Base-by-base conservation (phyloP, 1,284 basidiomycete genomes). In the Thecaphora frezii region DNA sequence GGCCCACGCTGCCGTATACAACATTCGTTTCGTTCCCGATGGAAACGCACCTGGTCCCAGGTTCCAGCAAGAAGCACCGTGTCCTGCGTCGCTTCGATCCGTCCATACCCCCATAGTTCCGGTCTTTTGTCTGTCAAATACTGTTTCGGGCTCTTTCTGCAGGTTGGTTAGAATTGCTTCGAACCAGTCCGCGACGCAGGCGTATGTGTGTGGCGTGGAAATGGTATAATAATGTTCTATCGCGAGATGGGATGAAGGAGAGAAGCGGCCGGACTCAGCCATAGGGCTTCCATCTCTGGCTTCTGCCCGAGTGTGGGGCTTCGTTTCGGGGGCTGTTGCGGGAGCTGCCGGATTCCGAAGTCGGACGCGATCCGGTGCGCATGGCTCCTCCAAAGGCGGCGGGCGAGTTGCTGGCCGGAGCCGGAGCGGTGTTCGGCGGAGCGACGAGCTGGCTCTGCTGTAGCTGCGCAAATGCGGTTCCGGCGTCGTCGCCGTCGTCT, bases 231-330 rank as follows among this genome's bases (percentile, higher is more conserved):
- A 9, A 40, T 7, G n/a, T 7, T 24, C 40, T 41, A 24, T 39
- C 21, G 21, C 19, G 38, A n/a, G 18, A 18, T 7, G n/a, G n/a
- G n/a, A 40, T 5, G 21, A n/a, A 40, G 21, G 38, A 40, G 21
- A 40, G 38, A 40, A n/a, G 23, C 40, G 5, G 5, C 40, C 23
- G n/a, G 7, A 21, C 5, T 22, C 19, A 41, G 21, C 40, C 40
- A 19, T 41, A 41, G 8, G 40, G 40, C 23, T 41, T 41, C 40
- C 40, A 41, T 19, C 40, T 41, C 40, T 41, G 19, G 40, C 19
- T 24, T 3, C 21, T 7, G n/a, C 23, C 21, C 5, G 40, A 3
- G 40, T 12, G 40, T 10, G 40, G 9, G 9, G 10, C 7, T 5
- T 21, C 19, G 7, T 5, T 5, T 10, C 19, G 19, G 9, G 40